Conservation (phyloP, 169 alveolate species). For the Plasmodium knowlesi region DNA sequence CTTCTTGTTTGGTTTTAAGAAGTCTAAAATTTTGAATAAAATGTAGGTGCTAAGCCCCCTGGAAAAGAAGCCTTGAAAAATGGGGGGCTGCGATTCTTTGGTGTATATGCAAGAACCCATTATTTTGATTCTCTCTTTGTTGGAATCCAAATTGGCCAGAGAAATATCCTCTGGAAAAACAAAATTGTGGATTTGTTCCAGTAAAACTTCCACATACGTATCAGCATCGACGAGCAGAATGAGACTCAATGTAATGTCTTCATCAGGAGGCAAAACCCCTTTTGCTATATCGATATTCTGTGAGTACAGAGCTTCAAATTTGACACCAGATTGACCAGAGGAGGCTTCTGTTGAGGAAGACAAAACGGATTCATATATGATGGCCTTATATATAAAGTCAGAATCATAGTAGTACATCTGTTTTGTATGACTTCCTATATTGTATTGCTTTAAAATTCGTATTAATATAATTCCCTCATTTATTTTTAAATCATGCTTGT, state of each 20-base stretch:
- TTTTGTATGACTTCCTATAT: constrained; percentile 13
- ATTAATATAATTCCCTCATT: constrained; percentile 49
- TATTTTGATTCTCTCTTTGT: constrained; percentile 36
- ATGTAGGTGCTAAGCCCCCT: constrained; percentile 63
- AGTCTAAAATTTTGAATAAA: constrained; percentile 12
- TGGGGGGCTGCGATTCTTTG: constrained; percentile 35
- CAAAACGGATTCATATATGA: constrained; percentile 19
- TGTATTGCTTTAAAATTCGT: constrained; percentile 33
- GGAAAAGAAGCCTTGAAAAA: constrained; percentile 54
- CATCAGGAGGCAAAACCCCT: not conserved
- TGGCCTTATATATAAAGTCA: constrained; percentile 41
- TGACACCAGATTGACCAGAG: not conserved
- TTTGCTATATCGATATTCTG: constrained; percentile 18
- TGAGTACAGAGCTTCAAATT: constrained; percentile 24
- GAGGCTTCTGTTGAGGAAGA: not conserved
- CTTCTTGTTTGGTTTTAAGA: constrained; percentile 21
- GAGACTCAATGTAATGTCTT: constrained; percentile 57
- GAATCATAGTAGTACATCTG: constrained; percentile 22
- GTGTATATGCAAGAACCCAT: constrained; percentile 59
- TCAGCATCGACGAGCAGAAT: constrained; percentile 9
- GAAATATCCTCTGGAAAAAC: constrained; percentile 21
- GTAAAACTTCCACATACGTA: not conserved
- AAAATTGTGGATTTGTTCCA: constrained; percentile 10
- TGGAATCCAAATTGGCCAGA: not conserved
- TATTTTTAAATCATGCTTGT: constrained; percentile 25